These are phyloP conservation scores for Polytrichum formosum DNA, from an alignment of 225 moss, liverwort and hornwort genomes.

Conservation along the genomic window DNA sequence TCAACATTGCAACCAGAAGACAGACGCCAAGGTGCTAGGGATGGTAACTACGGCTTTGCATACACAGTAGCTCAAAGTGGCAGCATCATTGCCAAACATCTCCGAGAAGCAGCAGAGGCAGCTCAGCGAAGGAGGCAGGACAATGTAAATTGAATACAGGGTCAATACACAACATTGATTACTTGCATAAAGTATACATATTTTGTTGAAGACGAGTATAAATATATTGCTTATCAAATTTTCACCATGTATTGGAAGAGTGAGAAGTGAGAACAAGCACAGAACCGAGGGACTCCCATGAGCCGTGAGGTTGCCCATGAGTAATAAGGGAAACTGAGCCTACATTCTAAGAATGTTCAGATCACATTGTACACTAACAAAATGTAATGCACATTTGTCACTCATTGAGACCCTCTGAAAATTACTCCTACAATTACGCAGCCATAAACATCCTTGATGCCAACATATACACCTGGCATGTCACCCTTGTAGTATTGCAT, in stretches of 20 bases:
- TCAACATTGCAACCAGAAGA: background rate
- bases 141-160: background rate
- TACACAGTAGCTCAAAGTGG: constrained; percentile 43
- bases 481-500: constrained; percentile 1
- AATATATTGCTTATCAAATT: too few relatives aligned
- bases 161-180: too few relatives aligned
- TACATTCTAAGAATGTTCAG: background rate
- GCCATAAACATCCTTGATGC: background rate
- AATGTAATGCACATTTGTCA: too few relatives aligned
- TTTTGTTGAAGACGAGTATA: too few relatives aligned
- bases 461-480: constrained; percentile 22
- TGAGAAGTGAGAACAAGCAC: too few relatives aligned
- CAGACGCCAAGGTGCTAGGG: background rate
- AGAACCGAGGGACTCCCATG: too few relatives aligned
- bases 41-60: constrained; percentile 24
- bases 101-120: constrained; percentile 35
- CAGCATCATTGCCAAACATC: constrained; percentile 17
- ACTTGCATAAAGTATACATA: too few relatives aligned
- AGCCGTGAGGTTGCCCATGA: too few relatives aligned
- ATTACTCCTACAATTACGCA: too few relatives aligned
- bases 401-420: too few relatives aligned
- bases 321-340: background rate
- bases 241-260: too few relatives aligned
- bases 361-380: background rate
- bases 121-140: constrained; percentile 19